A percentile compares a stretch with the other conserved stretches of the same genome.
Evolutionary conservation across 768 basidiomycete species (phyloP).

Genomic region (Saitozyma sp.): DNA sequence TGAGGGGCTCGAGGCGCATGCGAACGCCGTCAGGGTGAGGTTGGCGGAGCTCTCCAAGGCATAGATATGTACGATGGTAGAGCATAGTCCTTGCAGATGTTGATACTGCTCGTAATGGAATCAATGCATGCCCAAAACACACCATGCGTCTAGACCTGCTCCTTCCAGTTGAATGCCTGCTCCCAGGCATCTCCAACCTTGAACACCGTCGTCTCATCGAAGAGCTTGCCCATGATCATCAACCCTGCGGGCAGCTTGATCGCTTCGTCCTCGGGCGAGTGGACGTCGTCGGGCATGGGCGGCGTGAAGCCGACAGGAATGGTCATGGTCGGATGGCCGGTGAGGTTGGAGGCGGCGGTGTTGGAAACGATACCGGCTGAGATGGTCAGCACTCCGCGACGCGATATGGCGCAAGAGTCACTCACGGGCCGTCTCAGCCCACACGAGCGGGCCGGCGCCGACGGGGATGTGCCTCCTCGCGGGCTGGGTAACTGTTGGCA

Average conservation of each 20-base stretch:
- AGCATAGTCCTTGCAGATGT: background rate
- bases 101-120: too few relatives aligned
- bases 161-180: conserved; percentile 12
- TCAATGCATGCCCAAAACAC: too few relatives aligned
- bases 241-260: conserved; percentile 55
- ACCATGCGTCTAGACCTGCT: too few relatives aligned
- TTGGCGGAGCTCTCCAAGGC: conserved; percentile 49
- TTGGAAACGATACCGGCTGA: conserved; percentile 34
- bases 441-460: conserved; percentile 42
- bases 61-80: background rate
- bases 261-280: conserved; percentile 8
- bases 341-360: conserved; percentile 36
- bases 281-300: conserved; percentile 52
- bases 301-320: conserved; percentile 56
- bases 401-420: conserved; percentile 3
- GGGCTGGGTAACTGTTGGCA: conserved; percentile 54
- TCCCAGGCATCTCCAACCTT: conserved; percentile 32
- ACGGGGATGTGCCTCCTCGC: conserved; percentile 45
- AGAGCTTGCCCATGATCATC: conserved; percentile 53
- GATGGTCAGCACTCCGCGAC: conserved; percentile 2
- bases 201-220: conserved; percentile 39
- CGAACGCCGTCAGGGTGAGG: conserved; percentile 89
- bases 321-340: conserved; percentile 57
- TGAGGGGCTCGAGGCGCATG: conserved; percentile 92
- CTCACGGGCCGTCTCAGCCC: conserved; percentile 15